These are phyloP conservation scores for Ganoderma lucidum DNA, from an alignment of 1,284 basidiomycete species.

Conservation along the genomic window DNA sequence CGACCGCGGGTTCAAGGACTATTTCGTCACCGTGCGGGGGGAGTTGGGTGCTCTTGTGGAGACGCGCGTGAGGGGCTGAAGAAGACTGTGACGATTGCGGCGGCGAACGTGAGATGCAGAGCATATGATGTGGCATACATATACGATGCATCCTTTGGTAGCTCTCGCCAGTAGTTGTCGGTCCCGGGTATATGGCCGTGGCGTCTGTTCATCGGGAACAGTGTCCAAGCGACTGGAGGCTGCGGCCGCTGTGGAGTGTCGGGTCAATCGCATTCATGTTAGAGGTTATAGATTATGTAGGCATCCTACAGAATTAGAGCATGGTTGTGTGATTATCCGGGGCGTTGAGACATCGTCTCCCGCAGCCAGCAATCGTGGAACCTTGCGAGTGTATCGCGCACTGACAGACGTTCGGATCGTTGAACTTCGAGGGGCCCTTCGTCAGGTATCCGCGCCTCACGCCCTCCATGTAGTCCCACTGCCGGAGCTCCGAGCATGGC, in stretches of 20 bases:
- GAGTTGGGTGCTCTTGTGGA: conserved; percentile 30
- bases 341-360: no score
- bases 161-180: no score
- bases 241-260: background rate
- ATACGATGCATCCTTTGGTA: no score
- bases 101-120: no score
- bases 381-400: conserved; percentile 49
- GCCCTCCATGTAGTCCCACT: conserved; percentile 79
- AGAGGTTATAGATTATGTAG: no score
- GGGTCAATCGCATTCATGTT: no score
- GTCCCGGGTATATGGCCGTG: no score
- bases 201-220: no score
- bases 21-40: conserved; percentile 31
- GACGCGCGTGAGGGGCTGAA: background rate
- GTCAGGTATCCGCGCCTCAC: conserved; percentile 67
- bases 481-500: conserved; percentile 52
- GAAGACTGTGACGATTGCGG: background rate
- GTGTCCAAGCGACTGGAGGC: no score
- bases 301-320: no score
- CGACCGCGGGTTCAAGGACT: conserved; percentile 35
- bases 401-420: conserved; percentile 65
- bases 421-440: conserved; percentile 60
- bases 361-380: background rate
- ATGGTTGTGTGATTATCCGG: no score
- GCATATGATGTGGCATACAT: no score